phyloP scores from a whole-genome alignment of 2,329 filamentous ascomycete genomes.

The Rhynchosporium agropyri region DNA sequence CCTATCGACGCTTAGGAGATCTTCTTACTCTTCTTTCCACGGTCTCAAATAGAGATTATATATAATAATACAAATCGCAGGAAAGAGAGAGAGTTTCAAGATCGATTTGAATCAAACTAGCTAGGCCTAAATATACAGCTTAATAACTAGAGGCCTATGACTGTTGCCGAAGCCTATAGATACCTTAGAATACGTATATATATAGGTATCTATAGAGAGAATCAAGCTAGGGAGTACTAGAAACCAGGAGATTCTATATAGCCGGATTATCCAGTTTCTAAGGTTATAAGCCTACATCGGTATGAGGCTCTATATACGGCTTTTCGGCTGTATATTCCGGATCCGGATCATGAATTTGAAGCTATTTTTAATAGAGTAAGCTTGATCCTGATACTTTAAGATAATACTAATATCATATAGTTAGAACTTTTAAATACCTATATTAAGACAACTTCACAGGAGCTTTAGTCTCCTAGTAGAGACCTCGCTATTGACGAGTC shows the following conservation, averaged over 20 bases:
- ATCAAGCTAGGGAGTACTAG: not conserved
- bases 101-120: not conserved
- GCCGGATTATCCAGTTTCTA: not conserved
- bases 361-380: not conserved
- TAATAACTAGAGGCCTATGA: not conserved
- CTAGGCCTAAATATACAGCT: not conserved
- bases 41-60: not conserved
- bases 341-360: not conserved
- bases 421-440: not conserved
- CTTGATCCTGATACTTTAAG: not conserved
- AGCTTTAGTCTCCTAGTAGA: not conserved
- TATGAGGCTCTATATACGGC: not conserved
- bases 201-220: not conserved
- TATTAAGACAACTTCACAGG: too few relatives aligned
- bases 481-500: too few relatives aligned
- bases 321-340: not conserved
- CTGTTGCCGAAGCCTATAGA: not conserved
- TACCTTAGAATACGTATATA: constrained; percentile 4
- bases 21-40: not conserved
- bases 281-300: not conserved
- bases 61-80: not conserved
- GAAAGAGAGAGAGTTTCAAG: not conserved
- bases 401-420: not conserved
- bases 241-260: not conserved
- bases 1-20: not conserved